These are phyloP conservation scores for Colletotrichum coccodes DNA, from an alignment of 2,329 filamentous ascomycete species.

Conservation along the genomic window DNA sequence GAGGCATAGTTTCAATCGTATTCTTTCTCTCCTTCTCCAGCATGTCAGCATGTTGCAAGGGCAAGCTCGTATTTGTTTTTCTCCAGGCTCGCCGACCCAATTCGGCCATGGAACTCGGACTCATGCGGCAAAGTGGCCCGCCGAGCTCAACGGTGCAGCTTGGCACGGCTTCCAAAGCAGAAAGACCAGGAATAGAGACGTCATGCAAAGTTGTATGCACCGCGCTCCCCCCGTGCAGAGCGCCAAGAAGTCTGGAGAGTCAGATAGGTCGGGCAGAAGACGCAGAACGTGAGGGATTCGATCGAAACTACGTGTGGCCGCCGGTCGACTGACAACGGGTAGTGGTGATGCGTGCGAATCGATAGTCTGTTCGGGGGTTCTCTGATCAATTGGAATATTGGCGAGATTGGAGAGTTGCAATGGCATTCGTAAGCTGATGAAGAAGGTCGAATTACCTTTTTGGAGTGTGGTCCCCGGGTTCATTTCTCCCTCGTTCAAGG, in stretches of 20 bases:
- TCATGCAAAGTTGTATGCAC: constrained; percentile 9
- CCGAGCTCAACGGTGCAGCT: constrained; percentile 18
- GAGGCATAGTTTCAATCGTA: neutral
- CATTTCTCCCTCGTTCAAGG: neutral
- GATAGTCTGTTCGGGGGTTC: neutral
- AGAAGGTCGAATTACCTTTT: constrained; percentile 9
- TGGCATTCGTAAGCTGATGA: constrained; percentile 2
- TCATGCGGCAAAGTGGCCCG: neutral
- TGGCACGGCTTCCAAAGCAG: constrained; percentile 6
- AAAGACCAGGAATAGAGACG: constrained; percentile 13
- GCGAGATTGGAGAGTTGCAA: constrained; percentile 7
- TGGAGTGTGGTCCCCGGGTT: neutral
- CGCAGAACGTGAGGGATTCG: constrained; percentile 2
- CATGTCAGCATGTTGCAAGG: too few relatives aligned
- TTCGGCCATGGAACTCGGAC: neutral
- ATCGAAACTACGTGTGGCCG: neutral
- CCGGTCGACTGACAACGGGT: neutral
- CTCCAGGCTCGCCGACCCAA: neutral
- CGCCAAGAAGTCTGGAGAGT: neutral
- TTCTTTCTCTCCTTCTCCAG: neutral
- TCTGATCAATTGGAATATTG: neutral
- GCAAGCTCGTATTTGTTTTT: neutral
- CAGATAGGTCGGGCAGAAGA: neutral
- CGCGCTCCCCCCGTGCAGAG: neutral
- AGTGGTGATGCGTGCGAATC: neutral